A percentile compares a stretch with the other conserved stretches of the same genome.
Conservation (phyloP, 352 stramenopile species). For the Globisporangium echinulatum region DNA sequence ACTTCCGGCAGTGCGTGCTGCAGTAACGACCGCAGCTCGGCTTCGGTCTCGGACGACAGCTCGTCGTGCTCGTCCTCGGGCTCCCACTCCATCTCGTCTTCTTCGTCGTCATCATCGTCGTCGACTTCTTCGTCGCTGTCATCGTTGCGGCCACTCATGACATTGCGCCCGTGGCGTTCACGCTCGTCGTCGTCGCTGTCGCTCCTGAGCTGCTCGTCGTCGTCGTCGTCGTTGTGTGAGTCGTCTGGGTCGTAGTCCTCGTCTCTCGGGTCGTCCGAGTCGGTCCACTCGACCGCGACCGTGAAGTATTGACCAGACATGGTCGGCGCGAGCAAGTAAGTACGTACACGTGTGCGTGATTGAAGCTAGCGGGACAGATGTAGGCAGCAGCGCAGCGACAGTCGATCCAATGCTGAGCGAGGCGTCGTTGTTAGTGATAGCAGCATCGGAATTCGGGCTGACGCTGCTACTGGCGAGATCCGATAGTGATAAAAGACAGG, state of each 20-base stretch:
- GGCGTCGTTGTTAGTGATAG: too few species aligned
- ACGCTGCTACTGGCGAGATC: neutral
- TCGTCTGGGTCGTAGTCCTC: constrained; percentile 14
- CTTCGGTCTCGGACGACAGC: constrained; percentile 21
- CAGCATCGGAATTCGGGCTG: too few species aligned
- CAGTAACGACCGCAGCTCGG: constrained; percentile 21
- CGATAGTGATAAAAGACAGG: neutral
- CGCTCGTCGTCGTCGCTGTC: constrained; percentile 1
- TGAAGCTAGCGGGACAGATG: too few species aligned
- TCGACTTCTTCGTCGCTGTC: constrained; percentile 11
- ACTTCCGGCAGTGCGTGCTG: constrained; percentile 35
- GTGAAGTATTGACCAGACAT: constrained; percentile 10
- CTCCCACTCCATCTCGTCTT: constrained; percentile 16
- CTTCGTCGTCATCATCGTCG: constrained; percentile 8
- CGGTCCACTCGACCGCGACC: constrained; percentile 11
- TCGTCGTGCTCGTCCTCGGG: constrained; percentile 22
- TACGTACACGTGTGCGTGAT: too few species aligned
- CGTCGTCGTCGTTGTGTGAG: neutral
- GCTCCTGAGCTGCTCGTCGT: constrained; percentile 5
- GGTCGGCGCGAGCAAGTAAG: neutral
- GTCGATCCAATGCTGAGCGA: too few species aligned
- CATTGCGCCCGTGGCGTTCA: neutral
- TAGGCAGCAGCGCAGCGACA: too few species aligned
- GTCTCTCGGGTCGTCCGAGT: constrained; percentile 11
- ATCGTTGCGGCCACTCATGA: neutral